These are phyloP conservation scores for Xylaria sp. DNA, from an alignment of 2,329 filamentous ascomycete genomes.

Conservation along the genomic window DNA sequence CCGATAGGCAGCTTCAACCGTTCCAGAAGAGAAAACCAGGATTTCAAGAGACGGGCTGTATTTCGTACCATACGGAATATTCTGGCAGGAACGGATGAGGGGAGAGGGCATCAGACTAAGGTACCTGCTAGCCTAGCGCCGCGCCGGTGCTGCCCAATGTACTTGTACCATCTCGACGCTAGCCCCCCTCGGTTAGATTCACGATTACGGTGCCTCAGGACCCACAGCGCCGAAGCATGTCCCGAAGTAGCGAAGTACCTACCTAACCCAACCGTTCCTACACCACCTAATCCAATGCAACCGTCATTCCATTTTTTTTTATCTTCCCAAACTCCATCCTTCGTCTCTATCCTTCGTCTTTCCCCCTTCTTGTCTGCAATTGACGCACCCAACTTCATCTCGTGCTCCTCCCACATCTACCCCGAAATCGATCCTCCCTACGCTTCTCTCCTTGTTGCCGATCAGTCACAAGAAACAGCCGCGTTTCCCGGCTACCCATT, in stretches of 20 bases:
- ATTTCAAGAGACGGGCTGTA: too few relatives aligned
- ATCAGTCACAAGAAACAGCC: neutral
- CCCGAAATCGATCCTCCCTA: neutral
- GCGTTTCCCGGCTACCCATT: neutral
- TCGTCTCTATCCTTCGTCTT: neutral
- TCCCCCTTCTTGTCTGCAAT: neutral
- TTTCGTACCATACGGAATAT: too few relatives aligned
- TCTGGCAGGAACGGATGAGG: too few relatives aligned
- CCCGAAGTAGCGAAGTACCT: neutral
- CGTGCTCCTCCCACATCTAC: neutral
- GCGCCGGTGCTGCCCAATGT: too few relatives aligned
- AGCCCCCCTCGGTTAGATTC: neutral
- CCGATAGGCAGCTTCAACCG: too few relatives aligned
- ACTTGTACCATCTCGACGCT: too few relatives aligned
- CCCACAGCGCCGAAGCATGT: neutral
- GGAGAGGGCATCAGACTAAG: too few relatives aligned
- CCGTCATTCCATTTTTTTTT: neutral
- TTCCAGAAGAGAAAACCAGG: too few relatives aligned
- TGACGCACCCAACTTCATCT: neutral
- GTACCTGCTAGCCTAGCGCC: too few relatives aligned
- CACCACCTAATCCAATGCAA: neutral
- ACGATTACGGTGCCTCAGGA: neutral
- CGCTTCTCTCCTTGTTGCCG: neutral
- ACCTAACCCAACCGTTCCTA: neutral
- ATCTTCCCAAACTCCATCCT: neutral